Percentiles rank a stretch among this genome's conserved stretches.
Conservation (phyloP, 345 rosid genomes). For the Clausena lansium region DNA sequence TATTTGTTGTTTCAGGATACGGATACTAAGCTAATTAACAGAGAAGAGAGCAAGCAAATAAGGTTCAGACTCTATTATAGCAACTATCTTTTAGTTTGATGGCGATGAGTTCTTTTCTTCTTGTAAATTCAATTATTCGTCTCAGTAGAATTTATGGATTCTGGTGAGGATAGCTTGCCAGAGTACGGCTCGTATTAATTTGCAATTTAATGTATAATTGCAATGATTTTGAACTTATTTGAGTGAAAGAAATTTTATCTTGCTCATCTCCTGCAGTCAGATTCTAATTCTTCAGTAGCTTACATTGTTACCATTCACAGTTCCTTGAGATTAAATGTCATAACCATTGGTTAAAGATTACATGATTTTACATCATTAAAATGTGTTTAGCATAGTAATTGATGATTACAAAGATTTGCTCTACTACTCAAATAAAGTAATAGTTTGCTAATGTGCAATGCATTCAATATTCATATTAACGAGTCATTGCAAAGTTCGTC, state of each 20-base stretch:
- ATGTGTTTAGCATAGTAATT: no score
- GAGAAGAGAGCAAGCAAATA: background rate
- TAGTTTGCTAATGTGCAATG: no score
- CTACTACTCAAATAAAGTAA: fast-evolving
- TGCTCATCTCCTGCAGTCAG: background rate
- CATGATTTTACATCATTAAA: no score
- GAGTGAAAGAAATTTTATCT: constrained; percentile 1
- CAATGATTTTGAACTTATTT: constrained; percentile 20
- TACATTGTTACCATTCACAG: background rate
- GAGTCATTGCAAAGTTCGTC: no score
- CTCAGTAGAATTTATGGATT: constrained; percentile 8
- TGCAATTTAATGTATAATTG: constrained; percentile 21
- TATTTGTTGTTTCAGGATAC: constrained; percentile 33
- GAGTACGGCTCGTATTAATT: constrained; percentile 5
- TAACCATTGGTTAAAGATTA: no score
- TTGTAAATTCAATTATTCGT: constrained; percentile 13
- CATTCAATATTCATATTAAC: no score
- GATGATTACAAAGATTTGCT: no score
- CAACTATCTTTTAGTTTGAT: background rate
- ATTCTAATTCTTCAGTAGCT: background rate
- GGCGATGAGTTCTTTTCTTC: background rate
- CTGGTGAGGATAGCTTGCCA: constrained; percentile 19
- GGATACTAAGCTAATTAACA: constrained; percentile 32
- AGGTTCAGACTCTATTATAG: background rate
- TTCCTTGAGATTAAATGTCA: no score